Percentiles rank a stretch among this genome's conserved stretches.
These are phyloP conservation scores for Schizosaccharomyces lindneri DNA, from an alignment of 805 yeast genomes.

Conservation along the genomic window DNA sequence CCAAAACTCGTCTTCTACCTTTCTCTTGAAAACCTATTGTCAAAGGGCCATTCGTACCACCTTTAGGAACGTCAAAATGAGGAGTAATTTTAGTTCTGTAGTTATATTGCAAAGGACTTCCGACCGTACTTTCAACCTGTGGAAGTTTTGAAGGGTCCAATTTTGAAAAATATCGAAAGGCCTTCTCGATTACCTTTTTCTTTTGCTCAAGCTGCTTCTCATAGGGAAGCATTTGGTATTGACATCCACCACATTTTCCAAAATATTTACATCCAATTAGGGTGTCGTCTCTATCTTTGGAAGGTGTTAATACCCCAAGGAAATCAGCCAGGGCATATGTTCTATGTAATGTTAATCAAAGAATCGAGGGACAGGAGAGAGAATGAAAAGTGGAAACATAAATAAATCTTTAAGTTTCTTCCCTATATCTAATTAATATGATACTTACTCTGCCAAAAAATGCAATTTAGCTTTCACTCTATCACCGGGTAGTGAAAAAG, in stretches of 20 bases:
- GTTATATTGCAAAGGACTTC: slow-evolving; percentile 49
- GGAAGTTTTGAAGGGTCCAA: slow-evolving; percentile 27
- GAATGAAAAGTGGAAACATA: too few relatives aligned
- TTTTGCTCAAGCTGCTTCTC: slow-evolving; percentile 49
- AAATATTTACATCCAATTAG: slow-evolving; percentile 59
- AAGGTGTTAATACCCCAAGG: slow-evolving; percentile 22
- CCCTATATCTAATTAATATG: too few relatives aligned
- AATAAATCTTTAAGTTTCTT: too few relatives aligned
- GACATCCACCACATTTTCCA: slow-evolving; percentile 87
- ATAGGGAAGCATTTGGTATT: slow-evolving; percentile 60
- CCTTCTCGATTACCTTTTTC: slow-evolving; percentile 49
- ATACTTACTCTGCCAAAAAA: not conserved
- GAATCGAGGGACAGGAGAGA: too few relatives aligned
- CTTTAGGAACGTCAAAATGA: slow-evolving; percentile 61
- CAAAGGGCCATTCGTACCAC: slow-evolving; percentile 22
- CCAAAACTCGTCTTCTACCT: slow-evolving; percentile 44
- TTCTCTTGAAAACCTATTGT: slow-evolving; percentile 74
- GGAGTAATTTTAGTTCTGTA: slow-evolving; percentile 92
- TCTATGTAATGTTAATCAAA: not conserved
- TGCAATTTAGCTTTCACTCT: slow-evolving; percentile 40
- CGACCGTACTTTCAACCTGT: slow-evolving; percentile 32
- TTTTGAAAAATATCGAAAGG: slow-evolving; percentile 41
- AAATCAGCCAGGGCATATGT: slow-evolving; percentile 36
- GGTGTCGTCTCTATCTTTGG: slow-evolving; percentile 27
- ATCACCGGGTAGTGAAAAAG: slow-evolving; percentile 80